phyloP scores from a whole-genome alignment of 176 grass and related monocot genomes.

The Aegilops umbellulata region DNA sequence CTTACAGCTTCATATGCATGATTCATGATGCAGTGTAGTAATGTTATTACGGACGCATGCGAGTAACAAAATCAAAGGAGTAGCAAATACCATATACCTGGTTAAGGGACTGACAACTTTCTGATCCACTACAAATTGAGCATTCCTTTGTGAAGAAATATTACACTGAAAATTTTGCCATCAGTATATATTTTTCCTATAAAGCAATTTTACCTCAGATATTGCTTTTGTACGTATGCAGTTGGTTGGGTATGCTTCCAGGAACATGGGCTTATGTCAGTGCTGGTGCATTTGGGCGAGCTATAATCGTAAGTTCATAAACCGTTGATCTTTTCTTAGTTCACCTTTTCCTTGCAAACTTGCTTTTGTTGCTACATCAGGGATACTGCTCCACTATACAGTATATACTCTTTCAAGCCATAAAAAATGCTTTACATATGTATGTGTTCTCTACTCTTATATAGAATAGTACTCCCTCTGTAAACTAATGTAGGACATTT shows the following conservation, averaged over 20 bases:
- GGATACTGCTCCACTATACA: not conserved
- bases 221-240: constrained; percentile 31
- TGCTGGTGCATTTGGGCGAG: constrained; percentile 96
- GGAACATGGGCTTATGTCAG: constrained; percentile 99
- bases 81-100: not conserved
- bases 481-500: too few relatives aligned
- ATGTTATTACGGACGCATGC: not conserved
- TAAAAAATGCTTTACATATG: not conserved
- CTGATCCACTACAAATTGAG: not conserved
- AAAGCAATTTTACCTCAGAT: constrained; percentile 23
- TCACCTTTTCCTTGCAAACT: not conserved
- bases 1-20: constrained; percentile 18
- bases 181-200: not conserved
- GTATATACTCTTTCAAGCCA: not conserved
- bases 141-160: constrained; percentile 1
- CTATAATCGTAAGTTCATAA: constrained; percentile 84
- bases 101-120: constrained; percentile 10
- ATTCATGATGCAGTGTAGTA: not conserved
- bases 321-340: not conserved
- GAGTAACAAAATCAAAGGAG: not conserved
- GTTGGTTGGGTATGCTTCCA: constrained; percentile 99
- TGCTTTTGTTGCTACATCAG: not conserved
- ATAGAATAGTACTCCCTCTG: too few relatives aligned
- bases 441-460: too few relatives aligned
- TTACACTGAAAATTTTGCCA: not conserved